phyloP scores from a whole-genome alignment of 2,329 filamentous ascomycete species.

The Ceratocystiopsis minuta region DNA sequence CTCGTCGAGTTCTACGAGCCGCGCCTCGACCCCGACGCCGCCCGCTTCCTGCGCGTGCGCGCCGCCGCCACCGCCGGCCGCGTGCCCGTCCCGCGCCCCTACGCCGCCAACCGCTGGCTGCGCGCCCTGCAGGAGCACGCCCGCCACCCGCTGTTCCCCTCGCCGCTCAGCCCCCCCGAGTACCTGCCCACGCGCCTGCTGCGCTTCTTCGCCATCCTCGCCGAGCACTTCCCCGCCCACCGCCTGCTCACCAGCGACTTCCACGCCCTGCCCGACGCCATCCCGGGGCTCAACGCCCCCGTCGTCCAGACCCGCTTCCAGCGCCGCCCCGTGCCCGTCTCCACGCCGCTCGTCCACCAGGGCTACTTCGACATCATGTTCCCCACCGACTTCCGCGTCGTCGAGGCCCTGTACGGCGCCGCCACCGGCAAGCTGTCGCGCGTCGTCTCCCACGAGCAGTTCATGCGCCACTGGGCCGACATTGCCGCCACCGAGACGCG shows the following conservation, averaged over 20 bases:
- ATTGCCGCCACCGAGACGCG: constrained; percentile 75
- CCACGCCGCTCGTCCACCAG: constrained; percentile 86
- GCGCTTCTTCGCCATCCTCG: constrained; percentile 89
- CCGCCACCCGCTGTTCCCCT: constrained; percentile 27
- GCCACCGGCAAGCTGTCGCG: constrained; percentile 83
- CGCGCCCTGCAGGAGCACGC: constrained; percentile 44
- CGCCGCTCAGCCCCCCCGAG: constrained; percentile 63
- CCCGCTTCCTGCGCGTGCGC: constrained; percentile 69
- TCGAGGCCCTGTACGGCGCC: constrained; percentile 81
- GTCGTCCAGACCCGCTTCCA: constrained; percentile 92
- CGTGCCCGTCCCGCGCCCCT: constrained; percentile 31
- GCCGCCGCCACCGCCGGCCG: constrained; percentile 50
- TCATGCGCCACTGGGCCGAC: constrained; percentile 77
- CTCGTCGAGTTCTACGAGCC: constrained; percentile 88
- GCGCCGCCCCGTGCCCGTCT: constrained; percentile 71
- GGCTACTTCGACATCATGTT: constrained; percentile 99
- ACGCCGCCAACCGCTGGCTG: constrained; percentile 32
- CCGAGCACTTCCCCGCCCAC: constrained; percentile 77
- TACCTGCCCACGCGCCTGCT: constrained; percentile 89
- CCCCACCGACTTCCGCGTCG: constrained; percentile 81
- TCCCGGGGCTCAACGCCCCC: constrained; percentile 73
- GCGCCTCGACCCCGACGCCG: constrained; percentile 62
- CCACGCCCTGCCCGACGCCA: constrained; percentile 63
- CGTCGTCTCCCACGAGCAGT: constrained; percentile 74
- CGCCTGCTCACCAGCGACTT: constrained; percentile 83